Evolutionary conservation across 768 basidiomycete genomes (phyloP), one percentile per base, ranked within the genome.

Genomic region (Pleurotus pulmonarius): DNA sequence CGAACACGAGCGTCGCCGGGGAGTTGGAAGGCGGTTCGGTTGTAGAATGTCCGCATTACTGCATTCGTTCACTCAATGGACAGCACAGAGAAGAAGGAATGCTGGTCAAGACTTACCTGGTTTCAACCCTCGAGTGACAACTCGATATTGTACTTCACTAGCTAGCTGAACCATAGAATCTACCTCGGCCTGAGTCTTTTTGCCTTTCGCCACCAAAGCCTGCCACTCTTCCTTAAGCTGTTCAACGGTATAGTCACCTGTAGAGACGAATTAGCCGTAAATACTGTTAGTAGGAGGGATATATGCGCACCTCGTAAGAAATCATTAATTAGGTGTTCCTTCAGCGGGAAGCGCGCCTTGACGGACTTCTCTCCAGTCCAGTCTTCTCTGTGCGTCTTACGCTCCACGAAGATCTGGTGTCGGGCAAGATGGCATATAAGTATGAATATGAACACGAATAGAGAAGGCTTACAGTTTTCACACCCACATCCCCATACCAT

Each of bases 341-440:
- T 94, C 69, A 99, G 87, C 2, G 92, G 86, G 75, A 98, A 98
- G 9, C 95, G 90, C 12, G 94, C 91, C 72, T 98, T 99, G 67
- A 98, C 95, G 8, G 92, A 94, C 71, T 98, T 98, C 71, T 99
- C 96, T 34, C 97, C 97, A 0, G 96, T 98, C 97, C 97, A 99
- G 66, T 99, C 97, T 71, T 99, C 97, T 55, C 94, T 84, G 68
- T 99, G 90, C 0, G 90, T 93, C 71, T 93, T 93, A 41, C 90
- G 88, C 71, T 93, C 90, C 16, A 93, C 87, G 61, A 90, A 93
- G 39, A 93, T 90, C 87, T 91, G 63, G 5, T 49, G 18, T 29
- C 41, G n/a, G n/a, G n/a, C n/a, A 44, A 44, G 46, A 38, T 22
- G 59, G 59, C 34, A 40, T 49, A 20, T 41, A 26, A 52, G 49